These are phyloP conservation scores for Apiospora saccharicola DNA, from an alignment of 2,329 filamentous ascomycete species.

Conservation along the genomic window DNA sequence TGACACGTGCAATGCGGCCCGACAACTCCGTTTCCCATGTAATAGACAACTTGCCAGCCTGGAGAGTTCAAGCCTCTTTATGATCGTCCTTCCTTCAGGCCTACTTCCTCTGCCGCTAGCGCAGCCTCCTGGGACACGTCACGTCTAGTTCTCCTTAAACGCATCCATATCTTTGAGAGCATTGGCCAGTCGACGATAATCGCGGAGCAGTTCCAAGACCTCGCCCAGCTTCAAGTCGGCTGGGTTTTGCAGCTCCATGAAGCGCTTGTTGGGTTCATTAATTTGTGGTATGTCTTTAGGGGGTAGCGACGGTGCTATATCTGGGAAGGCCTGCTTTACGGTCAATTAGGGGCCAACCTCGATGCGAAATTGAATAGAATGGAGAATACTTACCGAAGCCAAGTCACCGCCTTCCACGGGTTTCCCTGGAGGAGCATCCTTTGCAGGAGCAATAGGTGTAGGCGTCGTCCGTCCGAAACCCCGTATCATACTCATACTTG, in stretches of 20 bases:
- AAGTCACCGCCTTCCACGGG: constrained; percentile 62
- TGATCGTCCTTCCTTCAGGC: neutral
- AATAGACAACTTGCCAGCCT: neutral
- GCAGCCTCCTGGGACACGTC: neutral
- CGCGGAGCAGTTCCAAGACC: constrained; percentile 73
- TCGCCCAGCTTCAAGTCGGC: constrained; percentile 77
- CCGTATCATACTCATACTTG: constrained; percentile 75
- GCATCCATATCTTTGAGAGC: constrained; percentile 69
- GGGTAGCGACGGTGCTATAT: constrained; percentile 62
- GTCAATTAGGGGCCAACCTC: neutral
- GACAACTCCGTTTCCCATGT: constrained; percentile 9
- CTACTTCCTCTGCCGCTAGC: neutral
- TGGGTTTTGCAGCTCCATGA: constrained; percentile 75
- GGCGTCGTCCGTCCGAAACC: constrained; percentile 71
- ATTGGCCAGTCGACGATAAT: constrained; percentile 76
- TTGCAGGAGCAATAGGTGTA: constrained; percentile 49
- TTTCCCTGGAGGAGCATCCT: constrained; percentile 41
- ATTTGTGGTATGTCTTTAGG: constrained; percentile 64
- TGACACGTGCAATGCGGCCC: neutral
- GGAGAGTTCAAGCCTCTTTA: neutral
- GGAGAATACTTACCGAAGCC: constrained; percentile 56
- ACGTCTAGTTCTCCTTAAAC: constrained; percentile 52
- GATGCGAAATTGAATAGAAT: neutral
- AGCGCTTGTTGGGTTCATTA: constrained; percentile 73
- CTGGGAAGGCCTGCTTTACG: constrained; percentile 62